Evolutionary conservation across 2,329 filamentous ascomycete species (phyloP).

Genomic region (Lasiodiplodia sp.): DNA sequence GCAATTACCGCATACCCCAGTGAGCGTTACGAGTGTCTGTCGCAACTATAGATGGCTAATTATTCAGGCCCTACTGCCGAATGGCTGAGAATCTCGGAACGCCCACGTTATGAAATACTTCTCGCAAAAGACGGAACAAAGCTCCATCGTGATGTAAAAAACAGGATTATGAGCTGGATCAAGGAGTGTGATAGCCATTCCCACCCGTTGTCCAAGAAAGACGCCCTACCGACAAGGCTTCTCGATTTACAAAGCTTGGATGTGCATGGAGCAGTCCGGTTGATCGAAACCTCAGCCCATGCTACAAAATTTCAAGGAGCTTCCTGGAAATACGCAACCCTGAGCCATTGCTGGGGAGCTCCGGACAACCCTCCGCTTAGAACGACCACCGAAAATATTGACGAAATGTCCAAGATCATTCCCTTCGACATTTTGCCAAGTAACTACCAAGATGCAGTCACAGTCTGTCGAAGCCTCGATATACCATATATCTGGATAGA

Average conservation of each 20-base stretch:
- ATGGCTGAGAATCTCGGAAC: background rate
- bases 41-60: background rate
- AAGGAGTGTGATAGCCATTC: background rate
- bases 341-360: constrained; percentile 39
- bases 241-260: background rate
- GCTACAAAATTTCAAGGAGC: background rate
- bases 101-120: background rate
- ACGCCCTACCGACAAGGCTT: background rate
- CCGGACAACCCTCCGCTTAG: constrained; percentile 32
- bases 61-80: background rate
- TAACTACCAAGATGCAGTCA: constrained; percentile 30
- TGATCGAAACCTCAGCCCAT: background rate
- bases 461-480: constrained; percentile 3
- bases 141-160: background rate
- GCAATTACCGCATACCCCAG: background rate
- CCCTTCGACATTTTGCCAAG: background rate
- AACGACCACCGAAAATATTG: constrained; percentile 33
- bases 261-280: background rate
- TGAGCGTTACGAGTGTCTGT: background rate
- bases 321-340: background rate
- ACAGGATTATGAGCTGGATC: background rate
- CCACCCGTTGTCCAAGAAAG: background rate
- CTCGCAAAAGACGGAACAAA: background rate
- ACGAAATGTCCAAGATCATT: background rate
- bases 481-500: constrained; percentile 33